Conservation (phyloP, 2,329 filamentous ascomycete genomes). For the Aspergillus udagawae region DNA sequence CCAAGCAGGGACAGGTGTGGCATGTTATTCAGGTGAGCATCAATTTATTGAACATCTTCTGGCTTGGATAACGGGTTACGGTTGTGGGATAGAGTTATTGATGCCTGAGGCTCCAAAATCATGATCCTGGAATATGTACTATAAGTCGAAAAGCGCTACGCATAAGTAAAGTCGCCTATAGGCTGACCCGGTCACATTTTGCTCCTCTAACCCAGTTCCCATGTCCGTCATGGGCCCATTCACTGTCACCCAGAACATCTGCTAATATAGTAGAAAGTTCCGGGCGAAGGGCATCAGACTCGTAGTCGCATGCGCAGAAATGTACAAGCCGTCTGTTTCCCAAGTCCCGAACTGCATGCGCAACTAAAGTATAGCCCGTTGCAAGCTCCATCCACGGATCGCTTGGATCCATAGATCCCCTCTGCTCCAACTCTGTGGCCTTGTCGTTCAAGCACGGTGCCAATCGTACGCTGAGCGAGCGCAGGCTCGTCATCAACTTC, state of each 20-base stretch:
- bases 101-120: background rate
- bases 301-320: slow-evolving; percentile 30
- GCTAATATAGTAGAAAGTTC: slow-evolving; percentile 24
- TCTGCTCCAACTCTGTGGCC: slow-evolving; percentile 36
- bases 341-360: slow-evolving; percentile 29
- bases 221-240: slow-evolving; percentile 29
- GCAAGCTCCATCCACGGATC: slow-evolving; percentile 54
- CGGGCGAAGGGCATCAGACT: slow-evolving; percentile 25
- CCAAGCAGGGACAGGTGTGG: background rate
- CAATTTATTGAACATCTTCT: background rate
- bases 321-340: slow-evolving; percentile 15
- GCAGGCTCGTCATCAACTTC: slow-evolving; percentile 47
- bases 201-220: slow-evolving; percentile 25
- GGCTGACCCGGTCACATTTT: background rate
- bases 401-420: slow-evolving; percentile 38
- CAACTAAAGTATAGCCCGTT: slow-evolving; percentile 48
- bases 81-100: background rate
- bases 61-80: background rate
- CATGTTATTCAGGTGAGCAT: background rate
- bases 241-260: slow-evolving; percentile 17
- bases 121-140: background rate
- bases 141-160: background rate
- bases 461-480: slow-evolving; percentile 53
- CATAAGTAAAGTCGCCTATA: background rate
- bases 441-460: slow-evolving; percentile 37